Base-by-base conservation (phyloP, 805 yeast genomes). In the Candida gorgasii region DNA sequence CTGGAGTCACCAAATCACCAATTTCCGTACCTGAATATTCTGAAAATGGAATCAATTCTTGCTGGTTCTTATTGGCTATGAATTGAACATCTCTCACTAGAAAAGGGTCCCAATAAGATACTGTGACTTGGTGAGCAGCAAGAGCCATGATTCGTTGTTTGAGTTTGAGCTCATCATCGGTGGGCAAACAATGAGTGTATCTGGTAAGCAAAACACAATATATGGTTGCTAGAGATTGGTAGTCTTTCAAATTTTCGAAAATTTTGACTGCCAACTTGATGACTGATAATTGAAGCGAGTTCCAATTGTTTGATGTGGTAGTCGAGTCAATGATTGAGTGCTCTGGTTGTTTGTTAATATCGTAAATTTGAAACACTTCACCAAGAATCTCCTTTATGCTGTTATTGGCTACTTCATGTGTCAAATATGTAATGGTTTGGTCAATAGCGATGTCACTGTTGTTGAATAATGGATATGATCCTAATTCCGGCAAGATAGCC, bases 91-190 rank as follows among this genome's bases (percentile, higher is more conserved):
- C 74, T 46, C 90, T 67, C 1, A 87, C 64, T 7, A 92, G 43
- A 43, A 71, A 75, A 0, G 83, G 80, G 59, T 92, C 97, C 87
- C 95, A 87, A 53, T 87, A 88, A 1, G 68, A 62, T 9, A 68
- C 49, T 7, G 55, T 44, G 9, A 62, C 53, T 12, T 32, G 58
- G 36, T 45, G 65, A 24, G 61, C 47, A 9, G 48, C 19, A 9
- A 61, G 42, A 35, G 51, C 44, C 19, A 59, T 62, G 15, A 67
- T 55, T 39, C 58, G 63, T 2, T 62, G 59, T 43, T 57, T 63
- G 8, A 83, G 46, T 11, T 58, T 59, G 2, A 62, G 47, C 55
- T 87, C 95, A 51, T 86, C 93, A 8, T 72, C 75, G 7, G 66
- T 64, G 0, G 78, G 67, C 34, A 87, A 62, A 17, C 82, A 65